Evolutionary conservation across 176 grass and related monocot genomes (phyloP).

Genomic region (Carex pumila): DNA sequence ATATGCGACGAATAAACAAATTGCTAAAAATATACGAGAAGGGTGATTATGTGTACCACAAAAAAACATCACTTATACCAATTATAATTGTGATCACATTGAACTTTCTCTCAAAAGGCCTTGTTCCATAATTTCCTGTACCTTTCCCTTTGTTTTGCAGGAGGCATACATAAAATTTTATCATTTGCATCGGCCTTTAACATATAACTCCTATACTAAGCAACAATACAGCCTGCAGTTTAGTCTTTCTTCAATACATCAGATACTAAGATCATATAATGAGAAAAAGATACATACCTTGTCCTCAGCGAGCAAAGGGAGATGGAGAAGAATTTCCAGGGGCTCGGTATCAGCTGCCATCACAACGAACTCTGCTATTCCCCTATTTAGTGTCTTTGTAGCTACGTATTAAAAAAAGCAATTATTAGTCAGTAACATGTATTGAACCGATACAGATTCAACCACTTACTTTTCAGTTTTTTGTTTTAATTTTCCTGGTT

Average conservation of each 20-base stretch:
- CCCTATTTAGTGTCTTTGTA: slow-evolving; percentile 80
- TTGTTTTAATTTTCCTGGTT: too few relatives aligned
- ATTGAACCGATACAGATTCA: not conserved
- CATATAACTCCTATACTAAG: too few relatives aligned
- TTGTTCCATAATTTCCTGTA: not conserved
- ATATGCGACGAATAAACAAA: not conserved
- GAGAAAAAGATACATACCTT: slow-evolving; percentile 28
- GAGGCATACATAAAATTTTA: too few relatives aligned
- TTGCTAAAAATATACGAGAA: not conserved
- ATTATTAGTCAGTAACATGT: not conserved
- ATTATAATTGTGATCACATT: not conserved
- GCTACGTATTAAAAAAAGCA: slow-evolving; percentile 17
- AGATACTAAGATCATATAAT: not conserved
- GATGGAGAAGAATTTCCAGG: slow-evolving; percentile 79
- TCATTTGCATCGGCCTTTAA: too few relatives aligned
- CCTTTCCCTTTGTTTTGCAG: too few relatives aligned
- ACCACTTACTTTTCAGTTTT: too few relatives aligned
- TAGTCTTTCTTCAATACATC: not conserved
- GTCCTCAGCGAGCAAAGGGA: slow-evolving; percentile 72
- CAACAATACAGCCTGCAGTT: not conserved
- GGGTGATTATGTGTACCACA: not conserved
- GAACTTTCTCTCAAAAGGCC: too few relatives aligned
- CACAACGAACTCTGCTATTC: slow-evolving; percentile 80
- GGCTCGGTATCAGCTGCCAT: slow-evolving; percentile 86
- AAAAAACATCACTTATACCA: not conserved